phyloP scores from a whole-genome alignment of 2,329 filamentous ascomycete genomes.

The Aspergillus fumigatiaffinis region DNA sequence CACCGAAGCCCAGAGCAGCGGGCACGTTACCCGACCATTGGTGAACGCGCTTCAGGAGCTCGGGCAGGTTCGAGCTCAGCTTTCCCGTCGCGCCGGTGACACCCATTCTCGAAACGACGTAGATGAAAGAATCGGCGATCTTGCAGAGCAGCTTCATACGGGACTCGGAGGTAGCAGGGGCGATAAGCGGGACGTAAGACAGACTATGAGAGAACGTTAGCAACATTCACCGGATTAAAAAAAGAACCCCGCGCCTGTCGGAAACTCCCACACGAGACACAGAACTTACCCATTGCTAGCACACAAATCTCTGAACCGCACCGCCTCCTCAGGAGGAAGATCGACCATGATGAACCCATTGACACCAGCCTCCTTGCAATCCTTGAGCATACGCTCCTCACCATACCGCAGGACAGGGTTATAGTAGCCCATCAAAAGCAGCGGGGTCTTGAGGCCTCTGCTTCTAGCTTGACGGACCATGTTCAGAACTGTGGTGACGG shows the following conservation, averaged over 20 bases:
- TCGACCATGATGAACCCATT: conserved; percentile 98
- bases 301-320: conserved; percentile 57
- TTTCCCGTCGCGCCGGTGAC: conserved; percentile 87
- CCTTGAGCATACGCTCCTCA: conserved; percentile 80
- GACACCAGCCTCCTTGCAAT: conserved; percentile 77
- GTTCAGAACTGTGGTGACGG: conserved; percentile 70
- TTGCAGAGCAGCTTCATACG: conserved; percentile 95
- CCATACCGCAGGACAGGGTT: conserved; percentile 94
- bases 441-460: conserved; percentile 72
- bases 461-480: conserved; percentile 79
- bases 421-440: conserved; percentile 98
- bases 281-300: conserved; percentile 28
- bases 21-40: conserved; percentile 87
- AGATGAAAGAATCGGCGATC: conserved; percentile 98
- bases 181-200: conserved; percentile 95
- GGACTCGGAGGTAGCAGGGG: conserved; percentile 83
- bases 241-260: neutral
- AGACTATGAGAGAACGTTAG: conserved; percentile 50
- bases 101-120: conserved; percentile 95
- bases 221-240: neutral
- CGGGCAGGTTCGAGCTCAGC: conserved; percentile 75
- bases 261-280: neutral
- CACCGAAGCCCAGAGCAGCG: conserved; percentile 89
- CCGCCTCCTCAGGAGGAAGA: conserved; percentile 91
- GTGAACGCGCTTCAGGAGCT: conserved; percentile 80